Evolutionary conservation across 805 yeast genomes (phyloP).

Genomic region (Kurtzmaniella fragi): DNA sequence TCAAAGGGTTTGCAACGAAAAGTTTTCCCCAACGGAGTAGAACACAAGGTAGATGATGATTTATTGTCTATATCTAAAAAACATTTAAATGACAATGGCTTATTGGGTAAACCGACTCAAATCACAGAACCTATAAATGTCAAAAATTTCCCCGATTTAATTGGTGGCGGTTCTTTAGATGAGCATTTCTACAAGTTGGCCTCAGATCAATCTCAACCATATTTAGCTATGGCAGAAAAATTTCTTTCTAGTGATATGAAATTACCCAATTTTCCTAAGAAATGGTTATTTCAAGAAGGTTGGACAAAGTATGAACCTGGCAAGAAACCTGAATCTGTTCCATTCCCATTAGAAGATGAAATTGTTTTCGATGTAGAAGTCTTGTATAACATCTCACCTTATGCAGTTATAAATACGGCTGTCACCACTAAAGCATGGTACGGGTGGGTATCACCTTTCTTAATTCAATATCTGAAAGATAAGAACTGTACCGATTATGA

Average conservation of each 20-base stretch:
- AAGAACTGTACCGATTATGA: conserved; percentile 32
- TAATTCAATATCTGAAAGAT: conserved; percentile 48
- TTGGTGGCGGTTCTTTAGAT: conserved; percentile 63
- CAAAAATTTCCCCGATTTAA: conserved; percentile 62
- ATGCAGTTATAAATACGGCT: conserved; percentile 79
- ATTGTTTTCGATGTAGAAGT: conserved; percentile 90
- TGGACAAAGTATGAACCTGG: conserved; percentile 74
- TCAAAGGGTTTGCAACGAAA: conserved; percentile 54
- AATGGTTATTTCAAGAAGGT: conserved; percentile 63
- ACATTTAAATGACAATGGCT: conserved; percentile 55
- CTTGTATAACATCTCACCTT: conserved; percentile 66
- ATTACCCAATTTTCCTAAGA: conserved; percentile 37
- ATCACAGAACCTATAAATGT: conserved; percentile 52
- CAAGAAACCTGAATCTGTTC: conserved; percentile 50
- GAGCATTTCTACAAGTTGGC: conserved; percentile 85
- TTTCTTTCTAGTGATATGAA: conserved; percentile 28
- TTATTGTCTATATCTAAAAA: conserved; percentile 49
- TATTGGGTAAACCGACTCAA: conserved; percentile 73
- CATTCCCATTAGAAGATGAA: conserved; percentile 64
- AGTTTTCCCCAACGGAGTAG: conserved; percentile 47
- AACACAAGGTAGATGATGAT: conserved; percentile 15
- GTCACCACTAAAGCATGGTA: conserved; percentile 80
- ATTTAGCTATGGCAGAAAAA: conserved; percentile 44
- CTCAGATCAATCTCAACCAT: conserved; percentile 51
- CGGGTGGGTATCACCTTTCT: conserved; percentile 87